Base-by-base conservation (phyloP, 495 filamentous ascomycete species). In the Aspergillus funiculosus region DNA sequence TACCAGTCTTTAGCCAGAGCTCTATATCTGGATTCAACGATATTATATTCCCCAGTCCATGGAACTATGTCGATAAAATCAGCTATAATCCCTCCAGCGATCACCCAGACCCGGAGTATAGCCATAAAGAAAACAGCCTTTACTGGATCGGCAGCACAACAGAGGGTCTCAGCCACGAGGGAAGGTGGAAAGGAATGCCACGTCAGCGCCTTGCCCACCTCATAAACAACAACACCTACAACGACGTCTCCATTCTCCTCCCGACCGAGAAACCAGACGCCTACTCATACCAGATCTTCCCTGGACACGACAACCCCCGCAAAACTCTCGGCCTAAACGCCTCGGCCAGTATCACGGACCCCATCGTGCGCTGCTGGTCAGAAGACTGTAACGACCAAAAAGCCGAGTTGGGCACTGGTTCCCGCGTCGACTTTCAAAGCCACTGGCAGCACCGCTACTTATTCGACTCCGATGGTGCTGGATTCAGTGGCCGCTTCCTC, bases 1-100 rank as follows among this genome's bases (percentile, higher is more conserved):
- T 83, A 2, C 87, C 87, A 0, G 62, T 91, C 19, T 91, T 91
- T 67, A 85, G 83, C 45, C 75, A 85, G 50, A 81, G 79, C 39
- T 85, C 86, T 35, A 73, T 81, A 3, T 67, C 73, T 22, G 80
- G 79, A 11, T 73, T 71, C 53, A 64, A 62, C 50, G 70, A 75
- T 50, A 73, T 69, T 36, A 51, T 71, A 21, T 74, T 64, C 59
- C 62, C 77, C 22, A 67, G 67, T 43, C 59, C 73, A 1, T 69
- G 68, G 71, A 75, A 74, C 50, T 71, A 75, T 48, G 64, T 74
- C 15, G 70, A 74, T 40, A 74, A 76, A 43, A 60, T 68, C 6
- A 52, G 54, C 48, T 74, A 76, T 38, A 42, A 57, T 10, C 68
- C 71, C 4, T 58, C 62, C 5, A 22, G 53, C 3, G 55, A 67